These are phyloP conservation scores for Ilyonectria destructans DNA, from an alignment of 2,329 filamentous ascomycete genomes.

Conservation along the genomic window DNA sequence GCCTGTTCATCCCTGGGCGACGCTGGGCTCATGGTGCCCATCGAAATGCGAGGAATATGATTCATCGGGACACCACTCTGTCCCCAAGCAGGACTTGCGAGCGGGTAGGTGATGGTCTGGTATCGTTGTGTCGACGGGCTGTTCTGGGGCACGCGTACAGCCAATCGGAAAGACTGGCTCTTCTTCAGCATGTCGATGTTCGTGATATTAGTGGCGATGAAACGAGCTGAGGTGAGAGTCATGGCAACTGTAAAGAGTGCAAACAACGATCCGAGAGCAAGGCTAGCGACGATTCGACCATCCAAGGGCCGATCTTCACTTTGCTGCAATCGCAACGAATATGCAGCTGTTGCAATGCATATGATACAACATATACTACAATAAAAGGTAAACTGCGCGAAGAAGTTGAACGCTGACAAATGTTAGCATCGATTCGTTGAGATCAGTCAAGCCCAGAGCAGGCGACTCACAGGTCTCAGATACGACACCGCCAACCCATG, in stretches of 20 bases:
- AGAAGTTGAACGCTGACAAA: slow-evolving; percentile 85
- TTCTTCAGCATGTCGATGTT: slow-evolving; percentile 85
- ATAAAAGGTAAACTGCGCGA: slow-evolving; percentile 89
- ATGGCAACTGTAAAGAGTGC: slow-evolving; percentile 86
- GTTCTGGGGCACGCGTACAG: slow-evolving; percentile 77
- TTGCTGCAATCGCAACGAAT: slow-evolving; percentile 73
- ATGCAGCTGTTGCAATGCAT: slow-evolving; percentile 74
- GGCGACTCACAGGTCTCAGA: slow-evolving; percentile 78
- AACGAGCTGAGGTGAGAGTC: slow-evolving; percentile 80
- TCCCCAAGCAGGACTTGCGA: slow-evolving; percentile 52
- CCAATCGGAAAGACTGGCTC: slow-evolving; percentile 79
- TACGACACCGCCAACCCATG: slow-evolving; percentile 96
- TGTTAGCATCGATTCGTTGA: slow-evolving; percentile 8
- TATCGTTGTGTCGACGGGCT: slow-evolving; percentile 62
- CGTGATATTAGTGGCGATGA: slow-evolving; percentile 82
- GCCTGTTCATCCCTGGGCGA: slow-evolving; percentile 63
- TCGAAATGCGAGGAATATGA: slow-evolving; percentile 25
- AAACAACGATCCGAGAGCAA: slow-evolving; percentile 82
- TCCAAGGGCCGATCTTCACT: slow-evolving; percentile 62
- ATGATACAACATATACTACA: slow-evolving; percentile 78
- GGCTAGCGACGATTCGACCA: slow-evolving; percentile 75
- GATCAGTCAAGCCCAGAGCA: background rate
- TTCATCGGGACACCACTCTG: slow-evolving; percentile 27
- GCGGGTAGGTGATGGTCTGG: slow-evolving; percentile 72
- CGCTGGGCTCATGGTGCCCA: slow-evolving; percentile 35